Evolutionary conservation across 2,329 filamentous ascomycete genomes (phyloP).

Genomic region (Trichoderma hamatum): DNA sequence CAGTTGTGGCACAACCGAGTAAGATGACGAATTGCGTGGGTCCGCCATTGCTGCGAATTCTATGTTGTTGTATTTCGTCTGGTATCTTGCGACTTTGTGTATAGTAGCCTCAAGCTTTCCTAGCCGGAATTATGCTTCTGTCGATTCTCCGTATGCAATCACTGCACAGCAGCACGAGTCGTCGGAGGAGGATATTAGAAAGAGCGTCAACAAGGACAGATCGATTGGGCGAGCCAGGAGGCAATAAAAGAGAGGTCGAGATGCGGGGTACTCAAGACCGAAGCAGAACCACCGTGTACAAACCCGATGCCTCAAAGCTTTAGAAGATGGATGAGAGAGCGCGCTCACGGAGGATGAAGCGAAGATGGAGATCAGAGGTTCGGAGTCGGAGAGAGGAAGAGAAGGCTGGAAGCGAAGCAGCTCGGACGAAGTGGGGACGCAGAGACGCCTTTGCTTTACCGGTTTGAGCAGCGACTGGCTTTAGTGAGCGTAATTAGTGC

Average conservation of each 20-base stretch:
- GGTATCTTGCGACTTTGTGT: neutral
- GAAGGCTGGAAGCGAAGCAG: conserved; percentile 24
- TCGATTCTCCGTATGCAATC: neutral
- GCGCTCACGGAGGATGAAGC: neutral
- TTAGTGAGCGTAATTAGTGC: neutral
- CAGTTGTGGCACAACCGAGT: conserved; percentile 65
- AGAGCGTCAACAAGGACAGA: neutral
- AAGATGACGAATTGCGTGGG: conserved; percentile 61
- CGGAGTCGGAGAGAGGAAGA: conserved; percentile 15
- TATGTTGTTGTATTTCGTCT: neutral
- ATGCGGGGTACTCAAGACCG: neutral
- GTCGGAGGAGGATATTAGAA: neutral
- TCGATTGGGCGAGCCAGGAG: neutral
- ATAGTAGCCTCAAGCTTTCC: conserved; percentile 6
- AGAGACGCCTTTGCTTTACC: conserved; percentile 2
- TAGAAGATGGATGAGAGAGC: neutral
- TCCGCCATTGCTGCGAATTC: conserved; percentile 51
- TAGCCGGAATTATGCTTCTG: neutral
- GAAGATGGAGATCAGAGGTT: conserved; percentile 6
- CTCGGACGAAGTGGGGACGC: conserved; percentile 19
- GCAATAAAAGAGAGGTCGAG: neutral
- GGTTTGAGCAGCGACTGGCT: neutral
- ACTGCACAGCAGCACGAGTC: conserved; percentile 6
- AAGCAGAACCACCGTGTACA: neutral
- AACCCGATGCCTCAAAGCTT: conserved; percentile 2